These are phyloP conservation scores for Magnusiomyces clavatus DNA, from an alignment of 1,139 yeast species.

Conservation along the genomic window DNA sequence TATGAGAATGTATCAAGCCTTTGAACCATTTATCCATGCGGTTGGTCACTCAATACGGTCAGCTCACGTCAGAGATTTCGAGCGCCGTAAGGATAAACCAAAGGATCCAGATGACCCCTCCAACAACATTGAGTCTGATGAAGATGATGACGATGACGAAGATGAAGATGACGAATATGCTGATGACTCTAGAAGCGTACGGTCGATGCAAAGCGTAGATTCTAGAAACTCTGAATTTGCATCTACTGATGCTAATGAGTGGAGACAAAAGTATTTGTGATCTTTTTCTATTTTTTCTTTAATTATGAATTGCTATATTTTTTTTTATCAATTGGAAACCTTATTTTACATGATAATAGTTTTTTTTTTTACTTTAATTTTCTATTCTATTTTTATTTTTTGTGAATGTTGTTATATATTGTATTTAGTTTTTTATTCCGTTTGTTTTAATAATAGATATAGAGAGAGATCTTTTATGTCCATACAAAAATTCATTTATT, in stretches of 20 bases:
- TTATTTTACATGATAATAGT: too few relatives aligned
- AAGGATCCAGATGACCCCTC: constrained; percentile 30
- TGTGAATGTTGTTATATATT: neutral
- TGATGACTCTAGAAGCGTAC: neutral
- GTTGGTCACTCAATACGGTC: constrained; percentile 57
- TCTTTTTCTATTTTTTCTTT: neutral
- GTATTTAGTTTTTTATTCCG: too few relatives aligned
- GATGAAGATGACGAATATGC: constrained; percentile 11
- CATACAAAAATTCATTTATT: too few relatives aligned
- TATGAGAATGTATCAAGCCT: constrained; percentile 19
- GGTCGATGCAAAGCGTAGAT: too few relatives aligned
- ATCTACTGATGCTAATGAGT: constrained; percentile 6
- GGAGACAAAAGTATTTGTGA: constrained; percentile 13
- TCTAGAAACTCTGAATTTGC: constrained; percentile 3
- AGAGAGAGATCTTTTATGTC: too few relatives aligned
- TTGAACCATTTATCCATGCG: constrained; percentile 37
- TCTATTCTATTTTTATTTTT: too few relatives aligned
- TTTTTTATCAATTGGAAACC: neutral
- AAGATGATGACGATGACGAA: constrained; percentile 25
- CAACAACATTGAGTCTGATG: constrained; percentile 33
- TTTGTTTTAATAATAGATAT: too few relatives aligned
- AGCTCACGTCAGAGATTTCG: constrained; percentile 89
- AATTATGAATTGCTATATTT: too few relatives aligned
- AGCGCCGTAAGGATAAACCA: constrained; percentile 44
- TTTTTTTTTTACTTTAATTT: too few relatives aligned